Evolutionary conservation across 371 early-diverging fungal species (phyloP).

Genomic region (Mucor circinelloides): DNA sequence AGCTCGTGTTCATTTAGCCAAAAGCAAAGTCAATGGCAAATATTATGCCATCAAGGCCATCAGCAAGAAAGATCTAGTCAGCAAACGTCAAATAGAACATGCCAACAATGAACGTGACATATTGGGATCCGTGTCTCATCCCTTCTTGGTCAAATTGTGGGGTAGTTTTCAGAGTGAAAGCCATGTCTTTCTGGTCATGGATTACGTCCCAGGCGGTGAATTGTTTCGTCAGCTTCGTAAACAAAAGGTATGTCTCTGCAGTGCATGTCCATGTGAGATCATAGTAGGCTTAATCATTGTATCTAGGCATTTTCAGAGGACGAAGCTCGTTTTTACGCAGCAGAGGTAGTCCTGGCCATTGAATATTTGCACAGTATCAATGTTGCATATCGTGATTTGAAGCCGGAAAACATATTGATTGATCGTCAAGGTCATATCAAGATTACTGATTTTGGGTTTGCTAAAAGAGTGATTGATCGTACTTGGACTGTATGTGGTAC

Average conservation of each 20-base stretch:
- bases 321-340: slow-evolving; percentile 80
- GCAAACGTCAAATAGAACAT: slow-evolving; percentile 91
- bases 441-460: slow-evolving; percentile 99
- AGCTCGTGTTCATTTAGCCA: slow-evolving; percentile 67
- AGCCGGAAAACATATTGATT: slow-evolving; percentile 93
- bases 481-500: slow-evolving; percentile 95
- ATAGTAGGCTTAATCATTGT: neutral
- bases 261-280: neutral
- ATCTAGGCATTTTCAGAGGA: slow-evolving; percentile 80
- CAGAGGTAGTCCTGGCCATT: slow-evolving; percentile 76
- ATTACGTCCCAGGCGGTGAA: slow-evolving; percentile 96
- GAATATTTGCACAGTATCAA: slow-evolving; percentile 89
- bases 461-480: slow-evolving; percentile 73
- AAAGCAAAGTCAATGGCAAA: slow-evolving; percentile 41
- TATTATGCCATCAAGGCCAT: slow-evolving; percentile 90
- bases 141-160: slow-evolving; percentile 90
- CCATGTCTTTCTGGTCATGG: slow-evolving; percentile 93
- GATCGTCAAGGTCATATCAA: slow-evolving; percentile 93
- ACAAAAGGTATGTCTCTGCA: slow-evolving; percentile 56
- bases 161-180: slow-evolving; percentile 89
- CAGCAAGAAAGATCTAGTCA: slow-evolving; percentile 88
- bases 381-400: slow-evolving; percentile 93
- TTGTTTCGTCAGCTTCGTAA: slow-evolving; percentile 73
- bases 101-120: slow-evolving; percentile 87
- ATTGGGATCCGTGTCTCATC: slow-evolving; percentile 77